Evolutionary conservation across 78 protist species (phyloP).

Genomic region (Mantamonas sphyraenae): DNA sequence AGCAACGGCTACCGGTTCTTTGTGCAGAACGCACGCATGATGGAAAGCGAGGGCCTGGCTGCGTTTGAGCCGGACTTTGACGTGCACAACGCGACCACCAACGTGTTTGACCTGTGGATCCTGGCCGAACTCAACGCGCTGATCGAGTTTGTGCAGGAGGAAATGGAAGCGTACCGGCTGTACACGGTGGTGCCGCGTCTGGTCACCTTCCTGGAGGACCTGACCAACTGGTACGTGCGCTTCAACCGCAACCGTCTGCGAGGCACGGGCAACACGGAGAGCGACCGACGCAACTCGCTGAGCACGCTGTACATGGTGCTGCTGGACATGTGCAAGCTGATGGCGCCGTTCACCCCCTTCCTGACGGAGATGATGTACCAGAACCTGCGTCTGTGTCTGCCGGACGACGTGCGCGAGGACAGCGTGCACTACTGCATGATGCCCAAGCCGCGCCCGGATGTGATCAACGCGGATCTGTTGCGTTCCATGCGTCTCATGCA

Average conservation of each 20-base stretch:
- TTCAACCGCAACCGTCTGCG: constrained; percentile 67
- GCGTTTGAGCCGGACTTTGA: constrained; percentile 32
- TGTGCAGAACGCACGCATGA: constrained; percentile 54
- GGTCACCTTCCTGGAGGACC: constrained; percentile 70
- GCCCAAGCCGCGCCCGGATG: constrained; percentile 42
- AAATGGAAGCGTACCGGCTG: constrained; percentile 95
- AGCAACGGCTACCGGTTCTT: constrained; percentile 88
- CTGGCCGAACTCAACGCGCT: constrained; percentile 64
- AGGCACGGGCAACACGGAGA: constrained; percentile 24
- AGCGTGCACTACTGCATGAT: constrained; percentile 69
- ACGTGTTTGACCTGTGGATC: constrained; percentile 94
- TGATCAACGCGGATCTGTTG: constrained; percentile 57
- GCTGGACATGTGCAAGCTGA: constrained; percentile 50
- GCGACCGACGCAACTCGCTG: constrained; percentile 17
- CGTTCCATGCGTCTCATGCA: constrained; percentile 68
- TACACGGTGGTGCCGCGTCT: constrained; percentile 96
- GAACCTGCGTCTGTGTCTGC: constrained; percentile 53
- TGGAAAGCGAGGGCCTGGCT: not conserved
- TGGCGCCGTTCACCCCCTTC: constrained; percentile 99
- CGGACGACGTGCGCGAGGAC: constrained; percentile 35
- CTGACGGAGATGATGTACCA: constrained; percentile 88
- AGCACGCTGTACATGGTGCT: constrained; percentile 29
- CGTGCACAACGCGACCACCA: constrained; percentile 36
- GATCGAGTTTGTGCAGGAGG: constrained; percentile 64
- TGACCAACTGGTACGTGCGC: constrained; percentile 97